These are phyloP conservation scores for Gloeophyllum trabeum DNA, from an alignment of 768 basidiomycete genomes.

Conservation along the genomic window DNA sequence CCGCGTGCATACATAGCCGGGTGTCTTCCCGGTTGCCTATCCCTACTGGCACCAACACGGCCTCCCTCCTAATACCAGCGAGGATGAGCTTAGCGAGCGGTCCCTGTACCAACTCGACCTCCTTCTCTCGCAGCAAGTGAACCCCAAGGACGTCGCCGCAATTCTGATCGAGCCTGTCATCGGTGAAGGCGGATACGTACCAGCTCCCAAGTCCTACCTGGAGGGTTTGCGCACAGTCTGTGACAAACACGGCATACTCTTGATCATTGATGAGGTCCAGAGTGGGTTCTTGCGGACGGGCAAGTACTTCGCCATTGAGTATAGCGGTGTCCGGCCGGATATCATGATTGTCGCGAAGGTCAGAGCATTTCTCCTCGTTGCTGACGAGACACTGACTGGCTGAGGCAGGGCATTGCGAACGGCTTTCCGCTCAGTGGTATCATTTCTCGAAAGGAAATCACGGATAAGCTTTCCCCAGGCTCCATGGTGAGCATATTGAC, in stretches of 20 bases:
- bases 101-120: constrained; percentile 79
- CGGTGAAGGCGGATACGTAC: constrained; percentile 93
- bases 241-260: constrained; percentile 74
- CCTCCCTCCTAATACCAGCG: constrained; percentile 39
- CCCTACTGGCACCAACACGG: constrained; percentile 90
- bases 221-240: constrained; percentile 75
- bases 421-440: constrained; percentile 92
- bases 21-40: constrained; percentile 71
- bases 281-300: constrained; percentile 87
- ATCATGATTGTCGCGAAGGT: constrained; percentile 87
- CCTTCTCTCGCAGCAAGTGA: constrained; percentile 67
- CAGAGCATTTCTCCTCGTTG: constrained; percentile 2
- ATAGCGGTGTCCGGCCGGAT: constrained; percentile 80
- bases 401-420: constrained; percentile 63
- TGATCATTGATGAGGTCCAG: constrained; percentile 85
- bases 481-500: constrained; percentile 44
- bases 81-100: constrained; percentile 43
- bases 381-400: constrained; percentile 1
- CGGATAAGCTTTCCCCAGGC: constrained; percentile 70
- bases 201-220: constrained; percentile 73
- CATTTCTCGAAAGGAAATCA: constrained; percentile 69
- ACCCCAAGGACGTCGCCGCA: constrained; percentile 84
- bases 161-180: constrained; percentile 89
- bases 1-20: constrained; percentile 39
- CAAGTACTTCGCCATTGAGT: constrained; percentile 68